Conservation (phyloP, 495 filamentous ascomycete genomes). For the Hypoxylon subgilvum region DNA sequence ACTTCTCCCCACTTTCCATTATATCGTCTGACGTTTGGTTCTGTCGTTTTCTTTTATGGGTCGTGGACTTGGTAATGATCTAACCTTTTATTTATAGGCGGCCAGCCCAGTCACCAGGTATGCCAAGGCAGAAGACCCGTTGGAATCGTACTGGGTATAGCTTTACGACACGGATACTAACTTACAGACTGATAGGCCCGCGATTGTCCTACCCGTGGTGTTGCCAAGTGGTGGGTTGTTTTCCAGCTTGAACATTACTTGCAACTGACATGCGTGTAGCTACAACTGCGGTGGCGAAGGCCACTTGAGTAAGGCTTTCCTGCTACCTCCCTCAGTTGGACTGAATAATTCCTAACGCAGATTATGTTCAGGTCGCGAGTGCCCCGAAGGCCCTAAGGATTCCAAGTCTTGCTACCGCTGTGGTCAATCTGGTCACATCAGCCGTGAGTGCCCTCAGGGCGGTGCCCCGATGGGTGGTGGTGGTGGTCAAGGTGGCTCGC, state of each 20-base stretch:
- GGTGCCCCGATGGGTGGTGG: constrained; percentile 44
- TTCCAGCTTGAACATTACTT: background rate
- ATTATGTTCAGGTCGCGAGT: constrained; percentile 75
- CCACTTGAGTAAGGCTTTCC: constrained; percentile 75
- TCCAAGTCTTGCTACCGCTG: constrained; percentile 94
- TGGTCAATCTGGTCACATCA: constrained; percentile 85
- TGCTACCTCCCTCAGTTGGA: background rate
- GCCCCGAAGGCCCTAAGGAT: constrained; percentile 85
- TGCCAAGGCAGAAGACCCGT: constrained; percentile 22
- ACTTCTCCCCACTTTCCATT: background rate
- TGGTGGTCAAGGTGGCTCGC: constrained; percentile 48
- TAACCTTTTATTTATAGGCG: constrained; percentile 54
- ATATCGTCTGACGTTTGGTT: background rate
- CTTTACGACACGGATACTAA: constrained; percentile 1
- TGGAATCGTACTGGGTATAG: background rate
- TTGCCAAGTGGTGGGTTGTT: constrained; percentile 79
- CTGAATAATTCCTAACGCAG: constrained; percentile 16
- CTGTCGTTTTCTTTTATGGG: too few species aligned
- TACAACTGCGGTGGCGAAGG: constrained; percentile 70
- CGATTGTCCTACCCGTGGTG: constrained; percentile 93
- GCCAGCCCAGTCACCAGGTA: constrained; percentile 58
- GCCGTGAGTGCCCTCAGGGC: constrained; percentile 80
- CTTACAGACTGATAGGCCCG: constrained; percentile 66
- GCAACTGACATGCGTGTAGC: constrained; percentile 34
- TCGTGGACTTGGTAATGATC: constrained; percentile 47